Base-by-base conservation (phyloP, 2,329 filamentous ascomycete species). In the Tolypocladium ophioglossoides region DNA sequence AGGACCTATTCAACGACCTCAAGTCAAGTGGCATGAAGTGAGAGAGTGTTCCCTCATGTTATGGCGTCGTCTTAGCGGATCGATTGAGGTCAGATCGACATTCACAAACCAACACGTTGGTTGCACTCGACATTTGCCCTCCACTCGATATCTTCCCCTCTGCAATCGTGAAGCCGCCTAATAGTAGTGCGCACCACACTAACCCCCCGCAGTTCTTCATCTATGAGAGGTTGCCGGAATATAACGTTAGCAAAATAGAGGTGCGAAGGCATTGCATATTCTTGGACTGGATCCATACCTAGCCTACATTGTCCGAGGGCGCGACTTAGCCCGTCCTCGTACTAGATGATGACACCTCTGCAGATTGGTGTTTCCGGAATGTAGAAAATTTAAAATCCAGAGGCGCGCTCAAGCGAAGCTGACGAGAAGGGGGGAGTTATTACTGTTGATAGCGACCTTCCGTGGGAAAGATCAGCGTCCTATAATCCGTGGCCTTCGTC, bases 301-400 rank as follows among this genome's bases (percentile, higher is more conserved):
- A 50, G 35, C 18, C 46, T 41, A 37, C 46, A 53, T 40, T 53
- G 44, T 50, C 52, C 52, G 47, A 53, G 52, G 47, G 44, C 37
- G 4, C 34, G 44, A 18, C 34, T 32, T n/a, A 30, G 20, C n/a
- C 44, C 52, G 18, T 30, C 35, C 20, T 37, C 14, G n/a, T 53
- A 53, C 27, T 53, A 44, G 30, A 53, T 30, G 2, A 53, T 34
- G 20, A 53, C 30, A 9, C 52, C 52, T 50, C 52, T 40, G 22
- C 52, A 54, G 14, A 50, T 50, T 7, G 39, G 14, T 46, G 52
- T 54, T 27, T 30, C 52, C 14, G 46, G 22, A 35, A 44, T 24
- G 30, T 41, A 44, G 46, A 37, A 54, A 14, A 50, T 27, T 37
- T 24, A 8, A 14, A 54, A 39, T 35, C 18, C 10, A 50, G 46